These are phyloP conservation scores for Phyllosticta citriasiana DNA, from an alignment of 2,329 filamentous ascomycete genomes.

Conservation along the genomic window DNA sequence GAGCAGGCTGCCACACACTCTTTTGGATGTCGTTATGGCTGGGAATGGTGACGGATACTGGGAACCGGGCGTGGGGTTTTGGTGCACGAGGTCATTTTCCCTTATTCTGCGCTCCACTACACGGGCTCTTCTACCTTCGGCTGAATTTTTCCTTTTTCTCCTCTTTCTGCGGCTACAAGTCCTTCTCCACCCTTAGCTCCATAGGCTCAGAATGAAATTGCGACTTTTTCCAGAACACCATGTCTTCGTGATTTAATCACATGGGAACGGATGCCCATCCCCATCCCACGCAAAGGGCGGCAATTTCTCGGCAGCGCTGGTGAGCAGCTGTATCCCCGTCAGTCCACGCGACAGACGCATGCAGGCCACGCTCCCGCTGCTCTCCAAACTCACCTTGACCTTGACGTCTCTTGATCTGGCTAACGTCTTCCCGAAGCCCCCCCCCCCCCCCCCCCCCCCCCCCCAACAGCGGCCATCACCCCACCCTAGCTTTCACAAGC, in stretches of 20 bases:
- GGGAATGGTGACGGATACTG: background rate
- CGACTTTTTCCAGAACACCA: background rate
- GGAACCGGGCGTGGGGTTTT: background rate
- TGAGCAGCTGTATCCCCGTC: background rate
- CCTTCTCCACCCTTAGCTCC: background rate
- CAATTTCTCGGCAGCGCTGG: background rate
- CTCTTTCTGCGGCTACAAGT: background rate
- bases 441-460: background rate
- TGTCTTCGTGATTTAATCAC: background rate
- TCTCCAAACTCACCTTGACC: background rate
- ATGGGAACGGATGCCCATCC: background rate
- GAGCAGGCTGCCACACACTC: background rate
- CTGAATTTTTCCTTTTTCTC: background rate
- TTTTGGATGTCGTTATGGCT: background rate
- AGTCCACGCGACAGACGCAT: background rate
- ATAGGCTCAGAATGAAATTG: background rate
- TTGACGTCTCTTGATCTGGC: background rate
- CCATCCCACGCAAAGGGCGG: background rate
- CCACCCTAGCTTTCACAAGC: background rate
- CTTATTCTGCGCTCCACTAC: background rate
- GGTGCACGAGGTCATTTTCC: background rate
- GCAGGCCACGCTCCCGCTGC: background rate
- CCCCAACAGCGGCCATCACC: background rate
- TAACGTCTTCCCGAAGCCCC: background rate
- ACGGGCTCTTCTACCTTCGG: background rate